Conservation (phyloP, 345 rosid species). For the Mangifera indica region DNA sequence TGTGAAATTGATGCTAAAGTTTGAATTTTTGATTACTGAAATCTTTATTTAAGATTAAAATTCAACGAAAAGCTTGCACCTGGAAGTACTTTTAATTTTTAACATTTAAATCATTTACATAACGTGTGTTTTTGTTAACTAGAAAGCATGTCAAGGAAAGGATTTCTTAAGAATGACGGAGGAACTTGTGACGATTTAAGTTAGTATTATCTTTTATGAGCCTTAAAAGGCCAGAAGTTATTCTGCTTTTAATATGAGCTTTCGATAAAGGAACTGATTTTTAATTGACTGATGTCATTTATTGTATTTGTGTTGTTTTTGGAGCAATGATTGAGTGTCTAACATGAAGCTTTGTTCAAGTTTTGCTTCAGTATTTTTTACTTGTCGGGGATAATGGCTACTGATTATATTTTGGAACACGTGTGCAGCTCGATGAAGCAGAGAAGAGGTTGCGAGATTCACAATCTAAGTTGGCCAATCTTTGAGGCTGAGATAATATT, state of each 20-base stretch:
- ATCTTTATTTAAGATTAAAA: neutral
- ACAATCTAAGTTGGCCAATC: slow-evolving; percentile 51
- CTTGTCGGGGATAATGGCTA: neutral
- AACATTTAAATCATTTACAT: neutral
- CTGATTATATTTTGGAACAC: slow-evolving; percentile 13
- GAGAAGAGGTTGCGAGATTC: slow-evolving; percentile 59
- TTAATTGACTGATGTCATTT: neutral
- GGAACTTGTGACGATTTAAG: neutral
- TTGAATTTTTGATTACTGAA: neutral
- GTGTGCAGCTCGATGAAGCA: slow-evolving; percentile 60
- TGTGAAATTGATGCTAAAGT: neutral
- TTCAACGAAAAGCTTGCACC: neutral
- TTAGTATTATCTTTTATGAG: no score
- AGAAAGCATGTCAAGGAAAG: neutral
- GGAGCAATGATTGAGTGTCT: neutral
- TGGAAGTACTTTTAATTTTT: neutral
- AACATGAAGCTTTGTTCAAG: neutral
- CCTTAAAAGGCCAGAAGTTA: neutral
- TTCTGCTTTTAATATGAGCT: no score
- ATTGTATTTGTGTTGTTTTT: neutral
- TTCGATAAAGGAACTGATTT: neutral
- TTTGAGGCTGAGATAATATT: slow-evolving; percentile 39
- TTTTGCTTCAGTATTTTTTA: neutral
- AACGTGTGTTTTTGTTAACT: neutral
- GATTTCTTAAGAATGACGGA: neutral